Conservation (phyloP, 2,329 filamentous ascomycete genomes). For the Setomelanomma holmii region DNA sequence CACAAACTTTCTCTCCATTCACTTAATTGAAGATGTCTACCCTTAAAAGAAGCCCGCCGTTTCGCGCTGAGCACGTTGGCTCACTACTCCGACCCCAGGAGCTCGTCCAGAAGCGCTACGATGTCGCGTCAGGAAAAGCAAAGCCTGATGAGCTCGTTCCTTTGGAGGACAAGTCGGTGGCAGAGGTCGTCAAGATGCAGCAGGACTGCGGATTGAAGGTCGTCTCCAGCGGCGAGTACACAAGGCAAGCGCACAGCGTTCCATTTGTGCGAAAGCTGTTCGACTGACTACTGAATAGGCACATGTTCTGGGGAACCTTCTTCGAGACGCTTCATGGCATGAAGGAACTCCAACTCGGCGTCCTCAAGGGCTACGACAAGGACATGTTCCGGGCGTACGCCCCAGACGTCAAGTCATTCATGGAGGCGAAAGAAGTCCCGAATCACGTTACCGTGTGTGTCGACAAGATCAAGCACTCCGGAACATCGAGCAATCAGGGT, state of each 20-base stretch:
- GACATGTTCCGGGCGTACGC: conserved; percentile 66
- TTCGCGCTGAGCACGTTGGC: conserved; percentile 76
- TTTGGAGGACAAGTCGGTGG: conserved; percentile 71
- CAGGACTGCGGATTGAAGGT: conserved; percentile 67
- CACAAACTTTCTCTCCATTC: background rate
- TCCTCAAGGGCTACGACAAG: conserved; percentile 55
- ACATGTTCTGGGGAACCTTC: conserved; percentile 65
- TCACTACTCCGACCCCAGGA: conserved; percentile 71
- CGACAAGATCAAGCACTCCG: conserved; percentile 64
- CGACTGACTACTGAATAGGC: conserved; percentile 37
- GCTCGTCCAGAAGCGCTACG: conserved; percentile 66
- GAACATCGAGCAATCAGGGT: conserved; percentile 62
- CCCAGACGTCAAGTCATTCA: conserved; percentile 68
- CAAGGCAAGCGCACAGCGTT: conserved; percentile 26
- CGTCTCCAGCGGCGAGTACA: conserved; percentile 74
- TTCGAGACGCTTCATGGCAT: conserved; percentile 64
- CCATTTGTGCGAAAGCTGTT: background rate
- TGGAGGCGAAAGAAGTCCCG: conserved; percentile 62
- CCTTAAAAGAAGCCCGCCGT: conserved; percentile 60
- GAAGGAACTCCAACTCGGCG: conserved; percentile 55
- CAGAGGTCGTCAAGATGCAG: conserved; percentile 70
- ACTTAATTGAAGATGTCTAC: conserved; percentile 42
- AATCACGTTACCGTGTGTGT: conserved; percentile 64
- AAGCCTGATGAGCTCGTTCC: conserved; percentile 55
- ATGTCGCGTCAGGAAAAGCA: conserved; percentile 60